phyloP scores from a whole-genome alignment of 768 basidiomycete species.

The Termitomyces sp. region DNA sequence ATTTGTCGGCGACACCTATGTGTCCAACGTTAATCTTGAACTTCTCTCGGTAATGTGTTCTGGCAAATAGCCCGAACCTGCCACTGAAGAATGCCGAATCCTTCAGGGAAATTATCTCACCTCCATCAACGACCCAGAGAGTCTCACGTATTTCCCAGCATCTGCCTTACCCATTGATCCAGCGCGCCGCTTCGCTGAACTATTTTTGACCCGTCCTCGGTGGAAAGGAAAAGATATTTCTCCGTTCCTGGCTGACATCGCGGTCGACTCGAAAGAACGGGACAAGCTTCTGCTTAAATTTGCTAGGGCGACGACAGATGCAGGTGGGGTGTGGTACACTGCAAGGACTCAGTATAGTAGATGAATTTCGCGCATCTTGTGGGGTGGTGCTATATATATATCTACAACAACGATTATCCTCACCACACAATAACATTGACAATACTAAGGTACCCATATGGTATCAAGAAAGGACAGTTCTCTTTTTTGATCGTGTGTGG shows the following conservation, averaged over 20 bases:
- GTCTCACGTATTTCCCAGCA: conserved; percentile 72
- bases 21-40: conserved; percentile 51
- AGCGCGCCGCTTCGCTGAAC: conserved; percentile 76
- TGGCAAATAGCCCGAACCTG: not conserved
- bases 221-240: conserved; percentile 81
- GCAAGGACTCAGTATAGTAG: conserved; percentile 59
- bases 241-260: conserved; percentile 80
- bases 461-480: conserved; percentile 11
- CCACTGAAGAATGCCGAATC: not conserved
- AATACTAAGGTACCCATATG: not conserved
- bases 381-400: not conserved
- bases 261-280: conserved; percentile 79
- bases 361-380: conserved; percentile 16
- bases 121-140: conserved; percentile 27
- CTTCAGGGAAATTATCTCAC: conserved; percentile 74
- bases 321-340: conserved; percentile 70
- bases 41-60: conserved; percentile 59
- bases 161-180: conserved; percentile 75
- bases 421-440: not conserved
- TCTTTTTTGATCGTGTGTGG: conserved; percentile 39
- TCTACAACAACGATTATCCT: not conserved
- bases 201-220: conserved; percentile 75
- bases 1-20: conserved; percentile 77
- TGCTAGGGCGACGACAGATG: conserved; percentile 71
- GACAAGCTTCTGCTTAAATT: conserved; percentile 88